These are phyloP conservation scores for Leccinum subtestaceum DNA, from an alignment of 768 basidiomycete species.

Conservation along the genomic window DNA sequence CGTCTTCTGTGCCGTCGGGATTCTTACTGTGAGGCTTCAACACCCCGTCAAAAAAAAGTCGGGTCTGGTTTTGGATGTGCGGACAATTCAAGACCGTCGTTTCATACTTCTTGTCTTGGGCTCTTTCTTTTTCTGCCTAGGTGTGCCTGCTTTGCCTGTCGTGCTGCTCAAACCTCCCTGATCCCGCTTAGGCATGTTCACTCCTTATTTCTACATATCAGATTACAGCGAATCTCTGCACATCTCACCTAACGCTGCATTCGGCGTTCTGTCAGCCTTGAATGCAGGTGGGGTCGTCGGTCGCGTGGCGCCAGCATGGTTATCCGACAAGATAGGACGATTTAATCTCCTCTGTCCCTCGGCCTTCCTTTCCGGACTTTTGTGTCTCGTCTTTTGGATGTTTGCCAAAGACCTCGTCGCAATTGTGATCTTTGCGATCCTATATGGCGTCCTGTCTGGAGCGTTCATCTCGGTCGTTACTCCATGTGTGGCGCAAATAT, in stretches of 20 bases:
- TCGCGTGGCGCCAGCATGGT: slow-evolving; percentile 58
- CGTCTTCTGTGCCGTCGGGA: slow-evolving; percentile 45
- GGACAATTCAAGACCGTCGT: slow-evolving; percentile 43
- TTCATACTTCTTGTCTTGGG: slow-evolving; percentile 54
- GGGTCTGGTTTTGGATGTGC: slow-evolving; percentile 21
- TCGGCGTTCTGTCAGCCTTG: slow-evolving; percentile 62
- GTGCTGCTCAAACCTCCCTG: slow-evolving; percentile 1
- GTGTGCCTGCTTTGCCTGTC: slow-evolving; percentile 35
- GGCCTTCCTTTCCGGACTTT: slow-evolving; percentile 61
- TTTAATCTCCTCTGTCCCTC: slow-evolving; percentile 66
- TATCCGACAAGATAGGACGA: slow-evolving; percentile 63
- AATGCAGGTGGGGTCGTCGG: slow-evolving; percentile 68
- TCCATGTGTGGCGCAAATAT: slow-evolving; percentile 67
- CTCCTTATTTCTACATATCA: slow-evolving; percentile 69
- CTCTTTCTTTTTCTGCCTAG: slow-evolving; percentile 58
- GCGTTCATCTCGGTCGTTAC: slow-evolving; percentile 67
- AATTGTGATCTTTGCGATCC: slow-evolving; percentile 49
- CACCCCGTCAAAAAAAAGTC: slow-evolving; percentile 16
- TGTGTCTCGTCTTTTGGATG: slow-evolving; percentile 57
- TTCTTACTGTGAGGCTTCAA: slow-evolving; percentile 44
- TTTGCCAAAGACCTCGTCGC: slow-evolving; percentile 38
- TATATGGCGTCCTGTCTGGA: slow-evolving; percentile 66
- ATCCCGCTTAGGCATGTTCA: slow-evolving; percentile 54
- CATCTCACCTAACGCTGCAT: slow-evolving; percentile 39
- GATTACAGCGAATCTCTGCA: slow-evolving; percentile 48